Conservation (phyloP, 2,329 filamentous ascomycete genomes). For the Pseudogymnoascus sp. region DNA sequence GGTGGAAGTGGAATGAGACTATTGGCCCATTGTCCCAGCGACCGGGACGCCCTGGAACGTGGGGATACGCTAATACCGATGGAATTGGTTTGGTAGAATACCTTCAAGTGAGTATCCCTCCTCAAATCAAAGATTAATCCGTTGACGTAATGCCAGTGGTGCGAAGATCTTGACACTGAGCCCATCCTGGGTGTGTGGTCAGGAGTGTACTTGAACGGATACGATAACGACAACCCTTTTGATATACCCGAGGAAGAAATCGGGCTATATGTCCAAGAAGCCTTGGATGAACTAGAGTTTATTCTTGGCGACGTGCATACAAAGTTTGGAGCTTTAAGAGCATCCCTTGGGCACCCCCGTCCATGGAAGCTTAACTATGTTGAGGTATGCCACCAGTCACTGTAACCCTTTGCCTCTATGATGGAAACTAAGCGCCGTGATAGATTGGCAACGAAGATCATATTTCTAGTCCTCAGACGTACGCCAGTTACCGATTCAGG, state of each 20-base stretch:
- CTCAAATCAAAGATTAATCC: background rate
- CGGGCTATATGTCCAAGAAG: conserved; percentile 39
- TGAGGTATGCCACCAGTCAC: conserved; percentile 35
- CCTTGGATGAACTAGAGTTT: conserved; percentile 46
- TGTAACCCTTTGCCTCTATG: background rate
- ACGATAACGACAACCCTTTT: conserved; percentile 18
- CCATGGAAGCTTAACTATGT: conserved; percentile 45
- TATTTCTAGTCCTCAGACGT: conserved; percentile 31
- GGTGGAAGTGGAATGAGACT: conserved; percentile 34
- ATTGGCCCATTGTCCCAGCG: conserved; percentile 34
- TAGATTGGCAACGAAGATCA: conserved; percentile 33
- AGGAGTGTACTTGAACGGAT: conserved; percentile 36
- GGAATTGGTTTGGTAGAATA: conserved; percentile 47
- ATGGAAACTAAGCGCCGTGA: background rate
- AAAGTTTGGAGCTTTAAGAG: conserved; percentile 40
- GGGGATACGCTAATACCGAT: conserved; percentile 38
- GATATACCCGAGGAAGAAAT: conserved; percentile 37
- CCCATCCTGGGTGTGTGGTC: conserved; percentile 42
- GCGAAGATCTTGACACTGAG: conserved; percentile 40
- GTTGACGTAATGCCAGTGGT: conserved; percentile 29
- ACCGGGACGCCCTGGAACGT: conserved; percentile 34
- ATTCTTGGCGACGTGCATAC: conserved; percentile 39
- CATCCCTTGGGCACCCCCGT: conserved; percentile 41
- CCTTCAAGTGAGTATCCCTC: conserved; percentile 26
- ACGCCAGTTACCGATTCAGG: conserved; percentile 37